Conservation (phyloP, 495 filamentous ascomycete species). For the Lindgomyces ingoldianus region DNA sequence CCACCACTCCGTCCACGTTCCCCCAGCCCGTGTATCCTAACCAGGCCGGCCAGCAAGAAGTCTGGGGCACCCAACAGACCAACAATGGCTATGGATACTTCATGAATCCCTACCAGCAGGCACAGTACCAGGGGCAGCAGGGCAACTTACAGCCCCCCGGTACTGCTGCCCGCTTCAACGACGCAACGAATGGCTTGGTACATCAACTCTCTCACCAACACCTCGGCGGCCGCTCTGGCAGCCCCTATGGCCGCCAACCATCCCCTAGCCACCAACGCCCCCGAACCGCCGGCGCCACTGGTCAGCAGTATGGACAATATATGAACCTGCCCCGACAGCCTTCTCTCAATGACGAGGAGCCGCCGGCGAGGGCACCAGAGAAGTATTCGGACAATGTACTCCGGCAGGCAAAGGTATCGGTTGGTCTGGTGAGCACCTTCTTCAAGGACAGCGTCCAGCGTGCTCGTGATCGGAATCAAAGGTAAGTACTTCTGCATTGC, state of each 20-base stretch:
- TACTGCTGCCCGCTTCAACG: slow-evolving; percentile 53
- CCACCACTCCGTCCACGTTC: slow-evolving; percentile 94
- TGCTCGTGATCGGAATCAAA: slow-evolving; percentile 85
- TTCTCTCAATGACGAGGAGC: slow-evolving; percentile 45
- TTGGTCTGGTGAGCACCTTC: slow-evolving; percentile 73
- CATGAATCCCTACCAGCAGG: slow-evolving; percentile 61
- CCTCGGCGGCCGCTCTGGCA: slow-evolving; percentile 59
- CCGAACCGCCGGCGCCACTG: slow-evolving; percentile 70
- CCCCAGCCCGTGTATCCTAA: slow-evolving; percentile 82
- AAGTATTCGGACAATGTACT: slow-evolving; percentile 46
- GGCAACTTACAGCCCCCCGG: slow-evolving; percentile 55
- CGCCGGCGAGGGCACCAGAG: slow-evolving; percentile 43
- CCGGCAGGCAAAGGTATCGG: slow-evolving; percentile 50
- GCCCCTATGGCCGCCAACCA: slow-evolving; percentile 68
- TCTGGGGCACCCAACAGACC: slow-evolving; percentile 54
- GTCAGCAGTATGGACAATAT: slow-evolving; percentile 63
- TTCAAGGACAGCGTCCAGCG: slow-evolving; percentile 95
- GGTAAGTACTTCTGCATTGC: slow-evolving; percentile 55
- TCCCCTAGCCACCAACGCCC: slow-evolving; percentile 70
- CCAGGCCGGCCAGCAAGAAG: slow-evolving; percentile 51
- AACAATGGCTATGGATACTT: slow-evolving; percentile 64
- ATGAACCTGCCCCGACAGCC: slow-evolving; percentile 48
- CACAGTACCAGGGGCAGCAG: slow-evolving; percentile 61
- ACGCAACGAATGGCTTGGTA: slow-evolving; percentile 76
- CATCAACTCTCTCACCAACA: slow-evolving; percentile 98